Evolutionary conservation across 2,329 filamentous ascomycete genomes (phyloP), one percentile per base, ranked within the genome.

Genomic region (Graphilbum sp.): DNA sequence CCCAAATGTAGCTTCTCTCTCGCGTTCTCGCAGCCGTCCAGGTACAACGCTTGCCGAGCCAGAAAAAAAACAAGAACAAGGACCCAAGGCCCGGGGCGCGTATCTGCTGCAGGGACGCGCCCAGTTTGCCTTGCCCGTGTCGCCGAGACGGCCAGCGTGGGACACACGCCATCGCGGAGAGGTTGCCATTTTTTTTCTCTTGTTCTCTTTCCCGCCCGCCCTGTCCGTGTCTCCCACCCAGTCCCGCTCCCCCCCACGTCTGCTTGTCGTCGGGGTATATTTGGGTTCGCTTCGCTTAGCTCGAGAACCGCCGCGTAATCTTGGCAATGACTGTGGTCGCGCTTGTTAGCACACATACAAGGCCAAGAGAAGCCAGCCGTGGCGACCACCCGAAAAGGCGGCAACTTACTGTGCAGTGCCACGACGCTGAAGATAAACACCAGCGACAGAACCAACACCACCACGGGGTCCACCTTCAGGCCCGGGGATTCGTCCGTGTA

Each of bases 371-470:
- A n/a, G n/a, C n/a, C n/a, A n/a, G n/a, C n/a, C n/a, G n/a, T n/a
- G n/a, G n/a, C n/a, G n/a, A n/a, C n/a, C n/a, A n/a, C n/a, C n/a
- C n/a, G n/a, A n/a, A n/a, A 15, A 34, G 11, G 21, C 31, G 13
- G 11, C 7, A 20, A 69, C 84, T 51, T 76, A 96, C 90, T 86
- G 66, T 98, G 90, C 56, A 98, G 71, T 50, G 86, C 87, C 54
- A 98, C 90, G 55, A 98, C 90, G 55, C 82, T 90, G 67, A 98
- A 95, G 62, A 98, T 98, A 63, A 98, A 98, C 45, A 93, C 90
- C 52, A 98, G 75, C 54, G 85, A 93, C 51, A 98, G 71, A 49
- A 95, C 90, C 54, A 98, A 72, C 47, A 98, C 88, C 48, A 98
- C 87, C 43, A 98, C 90, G 18, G 90, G 90, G 60, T 98, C 90